phyloP scores from a whole-genome alignment of 345 rosid genomes.

The Cochlearia excelsa region DNA sequence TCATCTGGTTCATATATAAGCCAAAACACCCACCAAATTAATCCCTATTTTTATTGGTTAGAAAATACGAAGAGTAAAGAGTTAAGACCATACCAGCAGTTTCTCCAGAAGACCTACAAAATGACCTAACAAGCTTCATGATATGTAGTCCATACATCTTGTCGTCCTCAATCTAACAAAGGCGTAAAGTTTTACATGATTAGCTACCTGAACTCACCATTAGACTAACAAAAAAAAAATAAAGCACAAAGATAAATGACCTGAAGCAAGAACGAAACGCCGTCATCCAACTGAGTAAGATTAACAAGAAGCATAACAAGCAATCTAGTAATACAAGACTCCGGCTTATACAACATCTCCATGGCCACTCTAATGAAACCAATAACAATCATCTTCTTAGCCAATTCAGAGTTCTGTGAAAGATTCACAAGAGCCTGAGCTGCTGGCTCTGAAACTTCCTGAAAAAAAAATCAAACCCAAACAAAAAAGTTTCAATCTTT shows the following conservation, averaged over 20 bases:
- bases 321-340: slow-evolving; percentile 48
- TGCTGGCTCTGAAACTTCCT: slow-evolving; percentile 88
- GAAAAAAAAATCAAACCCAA: slow-evolving; percentile 19
- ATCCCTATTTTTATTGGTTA: neutral
- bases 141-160: slow-evolving; percentile 68
- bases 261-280: slow-evolving; percentile 84
- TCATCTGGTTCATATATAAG: slow-evolving; percentile 50
- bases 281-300: slow-evolving; percentile 76
- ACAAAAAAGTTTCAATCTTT: slow-evolving; percentile 2
- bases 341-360: slow-evolving; percentile 73
- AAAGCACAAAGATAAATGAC: slow-evolving; percentile 36
- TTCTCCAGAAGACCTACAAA: slow-evolving; percentile 66
- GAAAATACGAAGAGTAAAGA: neutral
- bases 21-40: neutral
- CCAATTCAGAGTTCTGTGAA: slow-evolving; percentile 64
- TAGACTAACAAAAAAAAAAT: neutral
- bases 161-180: slow-evolving; percentile 64
- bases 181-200: slow-evolving; percentile 7
- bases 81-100: slow-evolving; percentile 40
- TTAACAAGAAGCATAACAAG: slow-evolving; percentile 90
- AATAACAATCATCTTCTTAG: slow-evolving; percentile 61
- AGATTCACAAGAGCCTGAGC: slow-evolving; percentile 88
- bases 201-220: slow-evolving; percentile 1
- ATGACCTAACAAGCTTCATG: slow-evolving; percentile 92
- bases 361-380: slow-evolving; percentile 60